These are phyloP conservation scores for Acanthamoeba triangularis DNA, from an alignment of 208 protist genomes.

Conservation along the genomic window DNA sequence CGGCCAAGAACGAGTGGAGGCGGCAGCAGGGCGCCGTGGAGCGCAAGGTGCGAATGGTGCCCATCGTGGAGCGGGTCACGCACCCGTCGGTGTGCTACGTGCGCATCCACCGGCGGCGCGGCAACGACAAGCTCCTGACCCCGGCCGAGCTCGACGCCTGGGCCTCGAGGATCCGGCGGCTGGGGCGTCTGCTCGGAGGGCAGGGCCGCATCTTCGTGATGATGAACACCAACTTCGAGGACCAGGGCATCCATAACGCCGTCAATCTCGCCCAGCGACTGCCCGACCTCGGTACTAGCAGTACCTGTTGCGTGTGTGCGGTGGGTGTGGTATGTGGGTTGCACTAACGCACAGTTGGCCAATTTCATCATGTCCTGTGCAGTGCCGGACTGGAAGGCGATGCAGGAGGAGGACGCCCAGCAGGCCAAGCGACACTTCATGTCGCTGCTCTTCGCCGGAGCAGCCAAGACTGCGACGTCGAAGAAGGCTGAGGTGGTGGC, in stretches of 20 bases:
- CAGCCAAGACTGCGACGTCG: background rate
- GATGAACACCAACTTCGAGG: conserved; percentile 75
- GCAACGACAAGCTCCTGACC: conserved; percentile 38
- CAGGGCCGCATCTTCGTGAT: conserved; percentile 40
- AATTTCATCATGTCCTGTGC: background rate
- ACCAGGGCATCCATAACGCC: conserved; percentile 74
- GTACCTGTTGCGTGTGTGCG: background rate
- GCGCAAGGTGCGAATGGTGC: conserved; percentile 47
- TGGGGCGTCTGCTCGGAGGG: background rate
- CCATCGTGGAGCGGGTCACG: conserved; percentile 62
- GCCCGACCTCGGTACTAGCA: conserved; percentile 38
- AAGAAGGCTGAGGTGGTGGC: background rate
- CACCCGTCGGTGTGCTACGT: conserved; percentile 26
- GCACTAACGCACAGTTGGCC: background rate
- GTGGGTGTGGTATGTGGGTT: background rate
- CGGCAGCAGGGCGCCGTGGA: conserved; percentile 10
- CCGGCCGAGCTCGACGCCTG: conserved; percentile 41
- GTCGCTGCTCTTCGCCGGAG: conserved; percentile 10
- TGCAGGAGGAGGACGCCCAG: conserved; percentile 38
- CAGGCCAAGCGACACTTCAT: conserved; percentile 65
- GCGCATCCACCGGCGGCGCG: conserved; percentile 51
- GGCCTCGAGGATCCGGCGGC: background rate
- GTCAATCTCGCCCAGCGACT: conserved; percentile 6
- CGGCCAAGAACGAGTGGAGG: conserved; percentile 2
- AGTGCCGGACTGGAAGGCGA: conserved; percentile 53